Base-by-base conservation (phyloP, 768 basidiomycete genomes). In the Mycena vulgaris region DNA sequence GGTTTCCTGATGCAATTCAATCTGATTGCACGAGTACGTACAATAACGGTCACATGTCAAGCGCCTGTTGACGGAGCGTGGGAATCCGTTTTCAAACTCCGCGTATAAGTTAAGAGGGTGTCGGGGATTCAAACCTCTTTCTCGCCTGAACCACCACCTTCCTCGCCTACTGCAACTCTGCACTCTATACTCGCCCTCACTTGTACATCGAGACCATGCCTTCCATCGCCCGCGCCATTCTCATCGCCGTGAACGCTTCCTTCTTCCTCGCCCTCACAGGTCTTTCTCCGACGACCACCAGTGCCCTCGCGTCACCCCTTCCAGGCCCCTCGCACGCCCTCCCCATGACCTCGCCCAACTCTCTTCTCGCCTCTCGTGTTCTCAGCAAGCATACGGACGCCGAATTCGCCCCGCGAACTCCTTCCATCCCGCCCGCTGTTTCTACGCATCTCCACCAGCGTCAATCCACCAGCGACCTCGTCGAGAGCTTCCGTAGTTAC, bases 201-300 rank as follows among this genome's bases (percentile, higher is more conserved):
- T 51, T 40, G 17, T 14, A 3, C 13, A 27, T 30, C 42, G n/a
- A 45, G 21, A 59, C n/a, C 62, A 81, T 78, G 80, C 75, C 80
- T 70, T 81, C 79, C 25, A 63, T 83, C 75, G 76, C 78, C 75
- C 84, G 81, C 70, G 77, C 81, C 72, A 64, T 85, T 68, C 76
- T 83, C 69, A 66, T 86, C 75, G 82, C 81, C 64, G 74, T 86
- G 56, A 80, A 85, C 74, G 80, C 83, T 53, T 73, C 83, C 68
- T 79, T 77, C 66, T 79, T 89, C 71, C 76, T 81, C 55, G 75
- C 81, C 51, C 75, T 84, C 64, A 70, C 81, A 69, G 79, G 81
- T 71, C 55, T 82, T 63, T 77, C 77, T 64, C 75, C 77, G 17
- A 67, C 75, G 40, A 66, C 74, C 33, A 71, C 75, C 49, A 58